Evolutionary conservation across 371 early-diverging fungal genomes (phyloP).

Genomic region (Mucor racemosus): DNA sequence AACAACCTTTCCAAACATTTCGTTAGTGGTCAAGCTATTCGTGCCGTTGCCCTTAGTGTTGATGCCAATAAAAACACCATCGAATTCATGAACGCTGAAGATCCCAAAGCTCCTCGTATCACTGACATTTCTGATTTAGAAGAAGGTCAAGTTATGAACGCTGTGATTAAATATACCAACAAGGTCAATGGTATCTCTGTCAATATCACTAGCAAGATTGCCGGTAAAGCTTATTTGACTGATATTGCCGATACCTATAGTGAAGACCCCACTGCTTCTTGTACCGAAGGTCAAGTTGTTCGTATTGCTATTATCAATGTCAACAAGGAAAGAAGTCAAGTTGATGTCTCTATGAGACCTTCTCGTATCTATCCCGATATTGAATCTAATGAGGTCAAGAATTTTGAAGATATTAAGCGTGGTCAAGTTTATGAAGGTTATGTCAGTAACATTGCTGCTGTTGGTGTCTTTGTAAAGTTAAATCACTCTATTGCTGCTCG

Average conservation of each 20-base stretch:
- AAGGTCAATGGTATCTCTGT: slow-evolving; percentile 52
- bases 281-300: slow-evolving; percentile 56
- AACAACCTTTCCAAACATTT: slow-evolving; percentile 56
- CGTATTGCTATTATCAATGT: slow-evolving; percentile 56
- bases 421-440: slow-evolving; percentile 75
- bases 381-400: slow-evolving; percentile 49
- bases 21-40: slow-evolving; percentile 60
- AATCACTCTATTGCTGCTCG: slow-evolving; percentile 70
- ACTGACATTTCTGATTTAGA: slow-evolving; percentile 51
- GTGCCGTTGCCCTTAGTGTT: slow-evolving; percentile 55
- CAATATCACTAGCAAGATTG: slow-evolving; percentile 54
- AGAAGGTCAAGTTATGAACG: slow-evolving; percentile 57
- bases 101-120: slow-evolving; percentile 34
- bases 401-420: slow-evolving; percentile 49
- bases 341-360: slow-evolving; percentile 70
- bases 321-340: slow-evolving; percentile 51
- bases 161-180: slow-evolving; percentile 54
- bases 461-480: slow-evolving; percentile 80
- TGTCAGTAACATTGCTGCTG: slow-evolving; percentile 70
- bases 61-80: slow-evolving; percentile 48
- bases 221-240: slow-evolving; percentile 65
- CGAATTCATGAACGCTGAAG: slow-evolving; percentile 39
- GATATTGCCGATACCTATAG: slow-evolving; percentile 64
- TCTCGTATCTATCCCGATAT: slow-evolving; percentile 49
- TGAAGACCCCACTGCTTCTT: slow-evolving; percentile 54